Percentiles rank a stretch among this genome's conserved stretches.
These are phyloP conservation scores for Cytospora paraplurivora DNA, from an alignment of 2,329 filamentous ascomycete species.

Conservation along the genomic window DNA sequence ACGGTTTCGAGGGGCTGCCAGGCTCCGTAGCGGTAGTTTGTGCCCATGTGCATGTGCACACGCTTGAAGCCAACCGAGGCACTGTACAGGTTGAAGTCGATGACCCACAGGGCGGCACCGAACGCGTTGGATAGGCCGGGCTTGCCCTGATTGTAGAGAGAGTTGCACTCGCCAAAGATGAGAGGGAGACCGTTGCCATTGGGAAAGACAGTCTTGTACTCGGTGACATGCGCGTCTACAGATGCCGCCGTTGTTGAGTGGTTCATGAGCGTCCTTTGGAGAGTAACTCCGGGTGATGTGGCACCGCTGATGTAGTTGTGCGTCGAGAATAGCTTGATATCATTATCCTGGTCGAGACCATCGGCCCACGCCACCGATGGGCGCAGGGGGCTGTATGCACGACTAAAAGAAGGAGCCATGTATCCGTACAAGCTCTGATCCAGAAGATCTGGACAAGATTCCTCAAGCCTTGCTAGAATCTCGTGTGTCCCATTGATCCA, in stretches of 20 bases:
- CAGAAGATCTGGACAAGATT: constrained; percentile 53
- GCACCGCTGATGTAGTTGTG: constrained; percentile 68
- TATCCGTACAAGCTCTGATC: constrained; percentile 48
- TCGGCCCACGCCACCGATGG: constrained; percentile 52
- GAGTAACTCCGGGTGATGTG: constrained; percentile 60
- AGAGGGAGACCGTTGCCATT: constrained; percentile 43
- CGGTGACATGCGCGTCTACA: constrained; percentile 50
- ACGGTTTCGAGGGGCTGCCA: constrained; percentile 62
- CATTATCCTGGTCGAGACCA: constrained; percentile 52
- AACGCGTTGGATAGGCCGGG: constrained; percentile 66
- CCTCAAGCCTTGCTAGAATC: constrained; percentile 48
- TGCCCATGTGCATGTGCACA: constrained; percentile 66
- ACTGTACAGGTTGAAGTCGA: constrained; percentile 63
- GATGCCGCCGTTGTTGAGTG: constrained; percentile 55
- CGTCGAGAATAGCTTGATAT: constrained; percentile 57
- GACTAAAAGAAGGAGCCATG: constrained; percentile 61
- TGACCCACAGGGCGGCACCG: constrained; percentile 64
- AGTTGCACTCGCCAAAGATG: constrained; percentile 64
- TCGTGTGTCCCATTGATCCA: constrained; percentile 58
- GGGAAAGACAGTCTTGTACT: constrained; percentile 47
- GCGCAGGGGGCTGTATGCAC: constrained; percentile 53
- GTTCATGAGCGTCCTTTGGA: constrained; percentile 65
- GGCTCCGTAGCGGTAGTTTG: constrained; percentile 60
- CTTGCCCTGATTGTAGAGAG: constrained; percentile 62
- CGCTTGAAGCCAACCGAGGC: constrained; percentile 58